A percentile compares a stretch with the other conserved stretches of the same genome.
Conservation (phyloP, 2,329 filamentous ascomycete genomes). For the Colletotrichum sp. region DNA sequence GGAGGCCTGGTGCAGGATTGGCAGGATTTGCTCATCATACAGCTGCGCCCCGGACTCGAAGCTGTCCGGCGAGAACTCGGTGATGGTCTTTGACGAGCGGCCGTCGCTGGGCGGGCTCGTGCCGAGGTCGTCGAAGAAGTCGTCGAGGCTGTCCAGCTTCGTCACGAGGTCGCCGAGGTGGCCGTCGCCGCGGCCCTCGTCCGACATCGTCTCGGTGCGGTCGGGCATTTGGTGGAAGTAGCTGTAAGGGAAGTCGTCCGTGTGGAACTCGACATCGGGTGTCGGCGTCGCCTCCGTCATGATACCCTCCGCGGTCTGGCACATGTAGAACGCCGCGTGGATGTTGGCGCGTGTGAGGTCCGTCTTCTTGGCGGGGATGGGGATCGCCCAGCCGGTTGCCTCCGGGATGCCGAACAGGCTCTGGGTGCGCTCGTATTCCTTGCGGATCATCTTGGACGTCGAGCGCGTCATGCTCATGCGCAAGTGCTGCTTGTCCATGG, state of each 20-base stretch:
- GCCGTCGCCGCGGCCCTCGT: slow-evolving; percentile 73
- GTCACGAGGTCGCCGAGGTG: slow-evolving; percentile 84
- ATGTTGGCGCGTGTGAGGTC: slow-evolving; percentile 88
- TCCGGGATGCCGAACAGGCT: slow-evolving; percentile 97
- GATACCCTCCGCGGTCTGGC: slow-evolving; percentile 69
- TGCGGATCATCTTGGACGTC: slow-evolving; percentile 83
- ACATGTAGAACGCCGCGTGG: slow-evolving; percentile 95
- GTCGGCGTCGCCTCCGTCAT: slow-evolving; percentile 68
- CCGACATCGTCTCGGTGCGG: slow-evolving; percentile 87
- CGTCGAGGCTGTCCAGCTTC: slow-evolving; percentile 79
- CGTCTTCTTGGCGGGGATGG: slow-evolving; percentile 88
- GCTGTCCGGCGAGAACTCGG: slow-evolving; percentile 67
- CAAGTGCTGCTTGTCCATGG: slow-evolving; percentile 92
- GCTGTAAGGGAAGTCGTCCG: slow-evolving; percentile 83
- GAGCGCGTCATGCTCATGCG: slow-evolving; percentile 98
- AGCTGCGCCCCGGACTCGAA: slow-evolving; percentile 79
- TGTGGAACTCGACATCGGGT: slow-evolving; percentile 89
- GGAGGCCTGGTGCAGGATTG: slow-evolving; percentile 85
- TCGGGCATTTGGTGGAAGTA: slow-evolving; percentile 72
- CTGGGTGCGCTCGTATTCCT: slow-evolving; percentile 93
- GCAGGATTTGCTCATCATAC: slow-evolving; percentile 92
- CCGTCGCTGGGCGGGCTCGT: slow-evolving; percentile 64
- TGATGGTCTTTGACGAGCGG: slow-evolving; percentile 65
- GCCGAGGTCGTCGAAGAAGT: slow-evolving; percentile 77
- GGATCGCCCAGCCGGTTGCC: slow-evolving; percentile 94